A percentile compares a stretch with the other conserved stretches of the same genome.
These are phyloP conservation scores for Blastobotrys peoriensis DNA, from an alignment of 805 yeast genomes.

Conservation along the genomic window DNA sequence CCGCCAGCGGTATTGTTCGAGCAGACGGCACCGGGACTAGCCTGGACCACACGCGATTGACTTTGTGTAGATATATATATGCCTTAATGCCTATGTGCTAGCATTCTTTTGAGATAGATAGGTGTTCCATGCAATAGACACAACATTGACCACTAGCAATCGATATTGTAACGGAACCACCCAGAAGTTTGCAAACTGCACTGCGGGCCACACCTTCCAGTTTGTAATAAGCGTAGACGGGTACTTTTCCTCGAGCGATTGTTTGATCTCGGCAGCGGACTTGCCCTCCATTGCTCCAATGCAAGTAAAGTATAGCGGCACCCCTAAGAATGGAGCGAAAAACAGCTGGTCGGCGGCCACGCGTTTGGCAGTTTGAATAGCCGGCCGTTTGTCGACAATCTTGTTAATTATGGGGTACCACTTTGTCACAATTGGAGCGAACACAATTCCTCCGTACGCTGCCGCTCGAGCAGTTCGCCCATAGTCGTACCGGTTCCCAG, in stretches of 20 bases:
- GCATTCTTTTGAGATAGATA: conserved; percentile 57
- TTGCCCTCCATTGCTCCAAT: conserved; percentile 64
- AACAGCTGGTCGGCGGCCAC: conserved; percentile 65
- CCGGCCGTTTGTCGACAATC: conserved; percentile 30
- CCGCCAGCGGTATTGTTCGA: too few relatives aligned
- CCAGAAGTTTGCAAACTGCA: conserved; percentile 68
- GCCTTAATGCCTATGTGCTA: conserved; percentile 7
- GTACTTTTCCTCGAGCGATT: conserved; percentile 38
- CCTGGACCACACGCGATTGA: too few relatives aligned
- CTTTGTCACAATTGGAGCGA: conserved; percentile 66
- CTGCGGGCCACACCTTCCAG: conserved; percentile 85
- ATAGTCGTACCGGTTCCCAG: conserved; percentile 37
- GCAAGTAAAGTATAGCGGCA: conserved; percentile 63
- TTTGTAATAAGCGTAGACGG: conserved; percentile 56
- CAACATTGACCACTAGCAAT: conserved; percentile 58
- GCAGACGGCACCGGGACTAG: too few relatives aligned
- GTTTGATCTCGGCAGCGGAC: conserved; percentile 34
- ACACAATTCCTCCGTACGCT: conserved; percentile 64
- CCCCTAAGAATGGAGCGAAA: conserved; percentile 67
- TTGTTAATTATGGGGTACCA: conserved; percentile 57
- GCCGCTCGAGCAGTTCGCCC: conserved; percentile 57
- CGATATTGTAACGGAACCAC: conserved; percentile 66
- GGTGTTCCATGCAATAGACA: conserved; percentile 81
- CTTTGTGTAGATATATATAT: too few relatives aligned
- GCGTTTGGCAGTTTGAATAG: conserved; percentile 37